Conservation (phyloP, 2,329 filamentous ascomycete genomes). For the Epichloe sp. region DNA sequence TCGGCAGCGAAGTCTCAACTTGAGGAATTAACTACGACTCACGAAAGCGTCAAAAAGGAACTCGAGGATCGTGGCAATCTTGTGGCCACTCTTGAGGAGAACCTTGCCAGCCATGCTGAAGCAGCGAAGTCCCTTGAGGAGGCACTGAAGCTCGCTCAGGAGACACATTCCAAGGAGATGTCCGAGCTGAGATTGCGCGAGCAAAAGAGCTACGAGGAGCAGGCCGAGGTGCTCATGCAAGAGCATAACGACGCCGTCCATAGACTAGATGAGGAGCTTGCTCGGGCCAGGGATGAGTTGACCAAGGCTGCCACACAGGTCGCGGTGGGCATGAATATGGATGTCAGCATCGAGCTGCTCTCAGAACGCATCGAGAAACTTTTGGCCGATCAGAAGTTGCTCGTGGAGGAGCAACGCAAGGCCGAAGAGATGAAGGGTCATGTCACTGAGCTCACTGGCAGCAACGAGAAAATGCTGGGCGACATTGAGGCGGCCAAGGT, state of each 20-base stretch:
- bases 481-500: constrained; percentile 50
- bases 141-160: constrained; percentile 34
- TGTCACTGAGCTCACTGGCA: constrained; percentile 41
- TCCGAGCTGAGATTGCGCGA: constrained; percentile 34
- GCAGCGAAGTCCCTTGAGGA: constrained; percentile 42
- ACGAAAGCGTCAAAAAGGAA: constrained; percentile 36
- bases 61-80: constrained; percentile 33
- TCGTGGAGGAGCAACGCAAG: constrained; percentile 46
- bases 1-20: constrained; percentile 52
- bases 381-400: constrained; percentile 43
- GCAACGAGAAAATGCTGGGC: constrained; percentile 45
- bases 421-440: constrained; percentile 41
- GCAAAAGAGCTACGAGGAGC: constrained; percentile 42
- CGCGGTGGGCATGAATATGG: constrained; percentile 43
- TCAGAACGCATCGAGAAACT: constrained; percentile 47
- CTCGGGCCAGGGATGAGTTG: constrained; percentile 52
- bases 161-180: constrained; percentile 37
- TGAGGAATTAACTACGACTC: constrained; percentile 48
- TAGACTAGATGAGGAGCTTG: constrained; percentile 47
- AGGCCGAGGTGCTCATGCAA: constrained; percentile 43
- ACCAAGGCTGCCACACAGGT: constrained; percentile 52
- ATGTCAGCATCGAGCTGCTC: constrained; percentile 56
- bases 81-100: constrained; percentile 39
- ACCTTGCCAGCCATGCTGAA: constrained; percentile 47
- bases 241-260: constrained; percentile 45